These are phyloP conservation scores for Globisporangium recalcitrans DNA, from an alignment of 352 stramenopile genomes.

Conservation along the genomic window DNA sequence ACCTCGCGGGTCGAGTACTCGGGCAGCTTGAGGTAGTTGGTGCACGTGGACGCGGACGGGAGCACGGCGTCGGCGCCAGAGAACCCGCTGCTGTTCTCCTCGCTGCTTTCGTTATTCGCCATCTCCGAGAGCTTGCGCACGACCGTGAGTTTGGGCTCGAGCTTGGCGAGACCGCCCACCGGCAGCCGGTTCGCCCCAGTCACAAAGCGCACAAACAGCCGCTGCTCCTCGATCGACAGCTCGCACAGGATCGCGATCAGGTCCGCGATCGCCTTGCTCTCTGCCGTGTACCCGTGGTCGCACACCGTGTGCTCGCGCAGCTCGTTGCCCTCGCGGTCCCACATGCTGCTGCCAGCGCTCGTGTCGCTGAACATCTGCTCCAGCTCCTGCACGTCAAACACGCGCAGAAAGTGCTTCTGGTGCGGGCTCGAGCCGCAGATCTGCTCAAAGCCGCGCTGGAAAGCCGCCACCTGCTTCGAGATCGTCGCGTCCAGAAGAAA, in stretches of 20 bases:
- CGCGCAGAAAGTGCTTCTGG: conserved; percentile 33
- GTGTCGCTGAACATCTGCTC: conserved; percentile 58
- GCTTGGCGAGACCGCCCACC: conserved; percentile 68
- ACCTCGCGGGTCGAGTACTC: conserved; percentile 79
- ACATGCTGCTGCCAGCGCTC: conserved; percentile 41
- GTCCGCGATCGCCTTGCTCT: conserved; percentile 60
- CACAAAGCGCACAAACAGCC: conserved; percentile 88
- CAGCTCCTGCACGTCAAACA: conserved; percentile 63
- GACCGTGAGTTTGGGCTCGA: conserved; percentile 86
- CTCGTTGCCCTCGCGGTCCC: conserved; percentile 60
- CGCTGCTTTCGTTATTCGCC: conserved; percentile 11
- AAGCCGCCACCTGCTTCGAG: conserved; percentile 48
- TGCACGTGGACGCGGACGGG: conserved; percentile 86
- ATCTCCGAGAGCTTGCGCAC: conserved; percentile 68
- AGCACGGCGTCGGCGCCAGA: conserved; percentile 42
- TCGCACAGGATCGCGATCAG: conserved; percentile 76
- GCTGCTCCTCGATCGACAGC: conserved; percentile 60
- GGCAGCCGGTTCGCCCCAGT: conserved; percentile 84
- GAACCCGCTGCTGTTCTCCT: conserved; percentile 11
- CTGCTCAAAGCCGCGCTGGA: conserved; percentile 62
- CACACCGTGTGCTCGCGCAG: conserved; percentile 80
- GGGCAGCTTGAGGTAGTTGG: conserved; percentile 90
- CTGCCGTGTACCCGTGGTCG: conserved; percentile 73
- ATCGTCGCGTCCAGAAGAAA: conserved; percentile 70
- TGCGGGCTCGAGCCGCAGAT: conserved; percentile 36